Evolutionary conservation across 1,284 basidiomycete genomes (phyloP).

Genomic region (Waitea zeae): DNA sequence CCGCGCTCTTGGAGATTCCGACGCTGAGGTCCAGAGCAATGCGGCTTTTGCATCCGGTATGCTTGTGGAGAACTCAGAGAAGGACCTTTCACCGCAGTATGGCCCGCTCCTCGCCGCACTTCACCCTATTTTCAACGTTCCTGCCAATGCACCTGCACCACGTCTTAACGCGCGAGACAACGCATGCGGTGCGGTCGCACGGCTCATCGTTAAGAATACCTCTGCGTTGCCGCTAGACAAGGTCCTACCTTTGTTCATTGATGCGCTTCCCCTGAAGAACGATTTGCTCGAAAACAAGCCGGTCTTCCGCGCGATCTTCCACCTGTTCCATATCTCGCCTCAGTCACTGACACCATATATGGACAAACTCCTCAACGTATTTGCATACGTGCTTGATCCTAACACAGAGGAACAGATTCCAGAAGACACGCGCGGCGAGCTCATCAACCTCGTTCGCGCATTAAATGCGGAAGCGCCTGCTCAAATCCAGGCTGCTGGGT

Average conservation of each 20-base stretch:
- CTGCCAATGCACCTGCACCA: slow-evolving; percentile 40
- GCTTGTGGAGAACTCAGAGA: slow-evolving; percentile 75
- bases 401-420: slow-evolving; percentile 55
- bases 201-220: slow-evolving; percentile 77
- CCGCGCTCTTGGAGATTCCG: slow-evolving; percentile 69
- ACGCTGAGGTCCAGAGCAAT: slow-evolving; percentile 89
- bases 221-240: slow-evolving; percentile 79
- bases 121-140: slow-evolving; percentile 66
- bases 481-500: slow-evolving; percentile 61
- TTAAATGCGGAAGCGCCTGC: slow-evolving; percentile 60
- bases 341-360: slow-evolving; percentile 60
- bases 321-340: slow-evolving; percentile 67
- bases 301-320: slow-evolving; percentile 82
- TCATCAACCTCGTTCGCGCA: slow-evolving; percentile 61
- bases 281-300: slow-evolving; percentile 85
- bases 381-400: slow-evolving; percentile 74
- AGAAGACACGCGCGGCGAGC: slow-evolving; percentile 57
- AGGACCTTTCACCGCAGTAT: slow-evolving; percentile 79
- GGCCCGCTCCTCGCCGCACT: slow-evolving; percentile 65
- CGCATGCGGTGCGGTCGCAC: slow-evolving; percentile 82
- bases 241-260: slow-evolving; percentile 75
- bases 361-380: slow-evolving; percentile 71
- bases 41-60: slow-evolving; percentile 91
- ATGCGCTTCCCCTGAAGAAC: slow-evolving; percentile 73
- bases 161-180: slow-evolving; percentile 87